A percentile compares a stretch with the other conserved stretches of the same genome.
These are phyloP conservation scores for Selenicereus undatus DNA, from an alignment of 148 eudicot species.

Conservation along the genomic window DNA sequence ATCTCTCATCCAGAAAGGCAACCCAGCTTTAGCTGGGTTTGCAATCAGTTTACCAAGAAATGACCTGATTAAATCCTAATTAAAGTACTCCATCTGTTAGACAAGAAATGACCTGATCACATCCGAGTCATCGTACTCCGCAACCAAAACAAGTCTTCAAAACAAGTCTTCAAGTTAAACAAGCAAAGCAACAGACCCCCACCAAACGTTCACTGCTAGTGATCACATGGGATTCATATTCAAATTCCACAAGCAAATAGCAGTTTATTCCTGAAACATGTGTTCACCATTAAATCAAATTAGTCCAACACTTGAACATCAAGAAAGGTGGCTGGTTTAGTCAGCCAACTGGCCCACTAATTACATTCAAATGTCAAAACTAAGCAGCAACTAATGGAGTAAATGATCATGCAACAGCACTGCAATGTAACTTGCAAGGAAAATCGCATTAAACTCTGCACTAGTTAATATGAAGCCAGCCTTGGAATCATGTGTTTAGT, in stretches of 20 bases:
- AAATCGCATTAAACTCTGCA: not conserved
- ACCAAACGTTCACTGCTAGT: not conserved
- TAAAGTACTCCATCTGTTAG: not conserved
- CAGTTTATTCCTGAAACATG: not conserved
- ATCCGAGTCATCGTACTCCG: not conserved
- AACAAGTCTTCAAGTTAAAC: not conserved
- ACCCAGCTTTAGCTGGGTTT: not conserved
- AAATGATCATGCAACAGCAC: conserved; percentile 3
- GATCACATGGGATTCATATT: not conserved
- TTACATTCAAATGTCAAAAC: not conserved
- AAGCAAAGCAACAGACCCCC: not conserved
- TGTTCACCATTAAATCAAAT: too few species aligned
- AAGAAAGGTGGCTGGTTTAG: not conserved
- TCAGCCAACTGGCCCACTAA: not conserved
- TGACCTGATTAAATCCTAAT: not conserved
- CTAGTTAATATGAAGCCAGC: not conserved
- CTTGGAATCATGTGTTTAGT: conserved; percentile 7
- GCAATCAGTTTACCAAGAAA: not conserved
- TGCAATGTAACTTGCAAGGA: not conserved
- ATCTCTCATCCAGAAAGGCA: not conserved
- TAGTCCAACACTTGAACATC: not conserved
- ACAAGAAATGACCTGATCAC: not conserved
- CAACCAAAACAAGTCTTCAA: not conserved
- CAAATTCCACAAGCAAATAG: not conserved
- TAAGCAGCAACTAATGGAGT: not conserved